phyloP scores from a whole-genome alignment of 2,329 filamentous ascomycete species.

The Exophiala viscosa region DNA sequence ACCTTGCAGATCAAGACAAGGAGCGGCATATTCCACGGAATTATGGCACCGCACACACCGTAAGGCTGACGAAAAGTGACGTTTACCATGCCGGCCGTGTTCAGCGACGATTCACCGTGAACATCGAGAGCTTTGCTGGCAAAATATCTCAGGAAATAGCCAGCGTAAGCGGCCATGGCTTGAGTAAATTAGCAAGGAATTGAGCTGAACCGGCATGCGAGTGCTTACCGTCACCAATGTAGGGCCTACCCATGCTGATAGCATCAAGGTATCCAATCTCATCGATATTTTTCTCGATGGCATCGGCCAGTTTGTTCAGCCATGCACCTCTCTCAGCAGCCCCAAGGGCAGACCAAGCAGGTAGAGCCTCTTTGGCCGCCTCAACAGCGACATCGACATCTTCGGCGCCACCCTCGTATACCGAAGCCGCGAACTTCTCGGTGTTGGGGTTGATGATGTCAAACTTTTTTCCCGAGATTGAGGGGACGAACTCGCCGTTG shows the following conservation, averaged over 20 bases:
- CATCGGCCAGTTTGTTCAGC: constrained; percentile 41
- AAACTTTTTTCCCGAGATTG: constrained; percentile 30
- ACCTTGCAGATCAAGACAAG: constrained; percentile 45
- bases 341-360: constrained; percentile 46
- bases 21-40: constrained; percentile 54
- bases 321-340: constrained; percentile 42
- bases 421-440: constrained; percentile 29
- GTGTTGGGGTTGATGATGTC: constrained; percentile 32
- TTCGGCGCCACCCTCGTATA: constrained; percentile 31
- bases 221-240: constrained; percentile 40
- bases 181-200: constrained; percentile 30
- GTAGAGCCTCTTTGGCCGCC: constrained; percentile 32
- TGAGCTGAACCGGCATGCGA: background rate
- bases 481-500: constrained; percentile 34
- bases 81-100: constrained; percentile 40
- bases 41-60: constrained; percentile 45
- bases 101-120: constrained; percentile 46
- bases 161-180: constrained; percentile 66
- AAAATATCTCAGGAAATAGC: constrained; percentile 76
- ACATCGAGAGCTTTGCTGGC: constrained; percentile 31
- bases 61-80: constrained; percentile 60
- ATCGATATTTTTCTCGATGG: constrained; percentile 39
- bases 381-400: constrained; percentile 34
- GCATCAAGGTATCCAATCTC: constrained; percentile 46
- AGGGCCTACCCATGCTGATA: constrained; percentile 53